Percentiles rank a stretch among this genome's conserved stretches.
phyloP scores from a whole-genome alignment of 768 basidiomycete genomes.

The Tulasnella sp. region DNA sequence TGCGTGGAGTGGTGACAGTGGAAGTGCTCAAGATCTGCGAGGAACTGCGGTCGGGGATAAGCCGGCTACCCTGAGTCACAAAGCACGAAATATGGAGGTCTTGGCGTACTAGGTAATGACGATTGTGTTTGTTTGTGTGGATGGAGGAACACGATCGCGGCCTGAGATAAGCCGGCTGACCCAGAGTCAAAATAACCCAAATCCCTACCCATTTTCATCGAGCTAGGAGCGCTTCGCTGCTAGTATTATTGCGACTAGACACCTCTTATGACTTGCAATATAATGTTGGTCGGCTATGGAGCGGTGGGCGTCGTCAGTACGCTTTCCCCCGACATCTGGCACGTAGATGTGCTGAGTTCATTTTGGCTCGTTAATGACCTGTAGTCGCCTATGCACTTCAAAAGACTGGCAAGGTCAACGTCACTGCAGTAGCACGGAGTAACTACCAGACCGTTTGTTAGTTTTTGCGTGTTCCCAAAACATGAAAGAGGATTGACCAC shows the following conservation, averaged over 20 bases:
- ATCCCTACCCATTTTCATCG: neutral
- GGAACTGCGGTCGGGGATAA: no score
- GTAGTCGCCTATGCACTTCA: conserved; percentile 62
- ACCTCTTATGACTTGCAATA: neutral
- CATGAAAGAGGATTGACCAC: no score
- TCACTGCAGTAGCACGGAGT: conserved; percentile 74
- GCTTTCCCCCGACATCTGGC: conserved; percentile 37
- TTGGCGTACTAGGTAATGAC: no score
- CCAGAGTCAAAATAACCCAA: neutral
- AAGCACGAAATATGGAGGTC: no score
- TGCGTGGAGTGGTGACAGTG: no score
- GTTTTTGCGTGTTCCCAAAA: neutral
- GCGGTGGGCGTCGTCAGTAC: conserved; percentile 68
- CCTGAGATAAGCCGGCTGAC: neutral
- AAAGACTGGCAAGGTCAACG: conserved; percentile 59
- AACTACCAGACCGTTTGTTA: conserved; percentile 55
- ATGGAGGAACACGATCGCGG: neutral
- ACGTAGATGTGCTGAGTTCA: no score
- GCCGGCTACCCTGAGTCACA: no score
- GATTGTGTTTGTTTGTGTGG: no score
- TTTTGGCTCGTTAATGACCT: neutral
- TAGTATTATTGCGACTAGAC: neutral
- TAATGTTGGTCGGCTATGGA: conserved; percentile 49
- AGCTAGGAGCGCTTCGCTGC: neutral
- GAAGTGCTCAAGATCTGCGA: no score